These are phyloP conservation scores for Fusarium aywerte DNA, from an alignment of 2,329 filamentous ascomycete species.

Conservation along the genomic window DNA sequence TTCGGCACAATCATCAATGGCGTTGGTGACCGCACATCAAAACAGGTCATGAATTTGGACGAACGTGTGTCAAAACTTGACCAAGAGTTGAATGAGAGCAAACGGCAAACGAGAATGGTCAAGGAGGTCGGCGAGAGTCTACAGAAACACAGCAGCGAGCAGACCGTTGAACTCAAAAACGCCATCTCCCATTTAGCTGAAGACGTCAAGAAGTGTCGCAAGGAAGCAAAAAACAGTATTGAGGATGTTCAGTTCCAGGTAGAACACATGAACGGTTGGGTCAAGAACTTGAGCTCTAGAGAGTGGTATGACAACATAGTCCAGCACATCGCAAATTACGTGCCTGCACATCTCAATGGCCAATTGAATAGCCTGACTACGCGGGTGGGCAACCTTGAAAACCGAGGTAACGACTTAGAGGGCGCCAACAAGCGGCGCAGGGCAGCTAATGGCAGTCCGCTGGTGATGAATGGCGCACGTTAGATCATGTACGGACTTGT, in stretches of 20 bases:
- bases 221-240: conserved; percentile 42
- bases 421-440: conserved; percentile 41
- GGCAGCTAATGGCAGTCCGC: conserved; percentile 31
- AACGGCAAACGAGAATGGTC: not conserved
- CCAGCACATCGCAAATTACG: conserved; percentile 49
- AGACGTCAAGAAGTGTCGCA: conserved; percentile 18
- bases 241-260: conserved; percentile 53
- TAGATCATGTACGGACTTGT: conserved; percentile 12
- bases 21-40: conserved; percentile 26
- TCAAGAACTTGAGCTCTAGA: conserved; percentile 60
- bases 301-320: conserved; percentile 56
- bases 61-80: conserved; percentile 2
- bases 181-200: conserved; percentile 2
- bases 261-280: conserved; percentile 58
- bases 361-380: conserved; percentile 37
- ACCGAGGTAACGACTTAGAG: conserved; percentile 12
- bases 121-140: not conserved
- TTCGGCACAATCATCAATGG: conserved; percentile 39
- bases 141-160: not conserved
- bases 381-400: conserved; percentile 41
- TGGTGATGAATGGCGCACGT: conserved; percentile 18
- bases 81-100: not conserved
- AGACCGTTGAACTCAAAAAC: conserved; percentile 14
- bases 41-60: conserved; percentile 19
- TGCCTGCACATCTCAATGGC: conserved; percentile 36